Evolutionary conservation across 495 filamentous ascomycete genomes (phyloP).

Genomic region (Penicillium argentinense): DNA sequence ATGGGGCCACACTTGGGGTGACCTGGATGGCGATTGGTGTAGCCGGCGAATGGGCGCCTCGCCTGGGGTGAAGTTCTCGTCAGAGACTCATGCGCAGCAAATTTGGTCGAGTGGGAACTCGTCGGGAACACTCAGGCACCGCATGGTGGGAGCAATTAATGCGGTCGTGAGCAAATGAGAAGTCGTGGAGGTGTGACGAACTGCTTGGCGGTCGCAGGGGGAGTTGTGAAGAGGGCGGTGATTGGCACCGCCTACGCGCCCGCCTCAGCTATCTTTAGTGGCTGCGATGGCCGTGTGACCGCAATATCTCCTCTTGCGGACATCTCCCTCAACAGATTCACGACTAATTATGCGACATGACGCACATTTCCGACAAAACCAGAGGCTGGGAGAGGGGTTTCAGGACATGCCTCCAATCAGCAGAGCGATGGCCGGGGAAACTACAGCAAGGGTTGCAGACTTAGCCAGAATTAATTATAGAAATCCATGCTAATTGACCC

Average conservation of each 20-base stretch:
- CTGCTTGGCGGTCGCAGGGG: conserved; percentile 7
- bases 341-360: conserved; percentile 17
- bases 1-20: background rate
- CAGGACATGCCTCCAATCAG: conserved; percentile 1
- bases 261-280: conserved; percentile 35
- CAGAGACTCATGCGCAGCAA: conserved; percentile 3
- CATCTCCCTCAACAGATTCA: conserved; percentile 5
- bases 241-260: conserved; percentile 30
- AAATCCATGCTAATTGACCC: conserved; percentile 13
- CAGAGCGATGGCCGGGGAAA: background rate
- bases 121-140: too few relatives aligned
- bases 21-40: conserved; percentile 15
- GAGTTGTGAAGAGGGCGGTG: conserved; percentile 15
- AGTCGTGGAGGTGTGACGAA: conserved; percentile 20
- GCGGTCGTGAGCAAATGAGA: conserved; percentile 4
- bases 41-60: conserved; percentile 21
- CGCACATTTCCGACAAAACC: background rate
- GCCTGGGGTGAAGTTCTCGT: conserved; percentile 11
- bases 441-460: conserved; percentile 1
- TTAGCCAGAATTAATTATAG: conserved; percentile 19
- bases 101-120: background rate
- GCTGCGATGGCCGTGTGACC: conserved; percentile 9
- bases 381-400: background rate
- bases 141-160: conserved; percentile 6
- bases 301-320: conserved; percentile 16